phyloP scores from a whole-genome alignment of 805 yeast species.

The Torulaspora franciscae region DNA sequence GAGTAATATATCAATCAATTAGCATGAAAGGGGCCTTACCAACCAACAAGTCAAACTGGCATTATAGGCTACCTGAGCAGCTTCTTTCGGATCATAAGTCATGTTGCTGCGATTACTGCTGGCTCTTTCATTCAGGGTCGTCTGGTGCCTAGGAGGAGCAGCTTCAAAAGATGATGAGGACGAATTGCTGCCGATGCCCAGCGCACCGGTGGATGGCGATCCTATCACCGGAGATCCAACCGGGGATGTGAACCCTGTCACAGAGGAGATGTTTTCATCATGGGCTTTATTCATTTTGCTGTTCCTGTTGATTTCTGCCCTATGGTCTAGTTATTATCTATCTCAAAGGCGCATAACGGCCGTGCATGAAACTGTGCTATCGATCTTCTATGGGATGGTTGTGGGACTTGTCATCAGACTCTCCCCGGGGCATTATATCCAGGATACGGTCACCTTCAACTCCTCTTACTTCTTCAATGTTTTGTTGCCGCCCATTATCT shows the following conservation, averaged over 20 bases:
- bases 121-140: slow-evolving; percentile 13
- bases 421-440: slow-evolving; percentile 94
- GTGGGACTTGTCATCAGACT: slow-evolving; percentile 88
- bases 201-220: slow-evolving; percentile 28
- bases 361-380: slow-evolving; percentile 94
- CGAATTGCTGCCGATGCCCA: slow-evolving; percentile 37
- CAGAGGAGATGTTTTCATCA: slow-evolving; percentile 92
- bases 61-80: background rate
- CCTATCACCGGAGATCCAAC: slow-evolving; percentile 51
- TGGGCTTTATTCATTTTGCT: slow-evolving; percentile 94
- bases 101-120: slow-evolving; percentile 15
- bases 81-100: background rate
- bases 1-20: background rate
- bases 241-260: slow-evolving; percentile 70
- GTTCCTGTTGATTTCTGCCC: slow-evolving; percentile 73
- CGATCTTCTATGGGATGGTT: slow-evolving; percentile 94
- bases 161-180: slow-evolving; percentile 30
- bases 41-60: background rate
- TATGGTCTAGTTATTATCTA: slow-evolving; percentile 91
- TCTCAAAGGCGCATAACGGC: slow-evolving; percentile 90
- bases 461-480: slow-evolving; percentile 92
- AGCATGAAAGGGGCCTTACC: slow-evolving; percentile 4
- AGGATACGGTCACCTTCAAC: slow-evolving; percentile 93
- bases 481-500: slow-evolving; percentile 88
- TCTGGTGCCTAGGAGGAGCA: slow-evolving; percentile 14